phyloP scores from a whole-genome alignment of 2,329 filamentous ascomycete genomes.

The Anisogramma anomala region DNA sequence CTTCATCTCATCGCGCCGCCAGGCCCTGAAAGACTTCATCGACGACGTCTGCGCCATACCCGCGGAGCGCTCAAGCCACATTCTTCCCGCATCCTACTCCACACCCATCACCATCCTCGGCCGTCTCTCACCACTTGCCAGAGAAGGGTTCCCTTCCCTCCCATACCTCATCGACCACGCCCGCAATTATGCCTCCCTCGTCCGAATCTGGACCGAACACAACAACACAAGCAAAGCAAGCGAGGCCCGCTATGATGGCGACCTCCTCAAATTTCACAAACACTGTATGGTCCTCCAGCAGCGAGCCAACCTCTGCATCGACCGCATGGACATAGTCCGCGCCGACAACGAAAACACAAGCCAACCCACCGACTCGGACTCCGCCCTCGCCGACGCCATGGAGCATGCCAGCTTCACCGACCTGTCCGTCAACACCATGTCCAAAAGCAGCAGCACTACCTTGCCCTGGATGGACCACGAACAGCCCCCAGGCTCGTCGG shows the following conservation, averaged over 20 bases:
- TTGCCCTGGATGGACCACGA: constrained; percentile 26
- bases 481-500: constrained; percentile 37
- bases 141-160: constrained; percentile 85
- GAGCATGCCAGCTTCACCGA: constrained; percentile 33
- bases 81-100: constrained; percentile 74
- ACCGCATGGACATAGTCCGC: constrained; percentile 35
- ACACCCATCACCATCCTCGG: constrained; percentile 84
- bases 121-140: constrained; percentile 65
- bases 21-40: constrained; percentile 76
- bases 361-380: constrained; percentile 19
- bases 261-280: constrained; percentile 41
- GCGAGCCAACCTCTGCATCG: constrained; percentile 40
- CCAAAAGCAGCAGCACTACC: constrained; percentile 24
- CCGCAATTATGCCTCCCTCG: constrained; percentile 70
- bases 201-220: constrained; percentile 66
- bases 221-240: constrained; percentile 28
- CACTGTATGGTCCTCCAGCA: constrained; percentile 39
- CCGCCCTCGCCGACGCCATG: constrained; percentile 32
- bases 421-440: constrained; percentile 21
- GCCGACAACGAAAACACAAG: constrained; percentile 25
- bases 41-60: constrained; percentile 78
- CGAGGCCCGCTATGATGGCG: constrained; percentile 34
- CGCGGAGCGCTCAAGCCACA: constrained; percentile 51
- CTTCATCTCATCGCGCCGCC: constrained; percentile 64
- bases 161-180: constrained; percentile 88